Base-by-base conservation (phyloP, 176 grass and related monocot species). In the Musa troglodytarum region DNA sequence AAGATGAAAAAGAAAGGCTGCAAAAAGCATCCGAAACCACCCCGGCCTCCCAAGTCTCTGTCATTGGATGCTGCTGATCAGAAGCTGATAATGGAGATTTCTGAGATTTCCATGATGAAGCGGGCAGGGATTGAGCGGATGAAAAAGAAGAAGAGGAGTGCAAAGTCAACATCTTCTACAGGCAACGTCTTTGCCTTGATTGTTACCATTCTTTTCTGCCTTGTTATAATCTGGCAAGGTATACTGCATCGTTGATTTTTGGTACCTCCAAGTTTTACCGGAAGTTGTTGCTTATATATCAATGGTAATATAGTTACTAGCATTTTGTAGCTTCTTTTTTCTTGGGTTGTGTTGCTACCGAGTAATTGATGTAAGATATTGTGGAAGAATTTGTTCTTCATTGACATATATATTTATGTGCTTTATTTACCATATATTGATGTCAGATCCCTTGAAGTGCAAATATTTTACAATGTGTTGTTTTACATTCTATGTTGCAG, bases 221-320 rank as follows among this genome's bases (percentile, higher is more conserved):
- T 95, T 56, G 88, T 99, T 58, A 94, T 99, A 69, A 78, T 99
- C 20, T 99, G 91, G 96, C 96, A 99, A 89, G 96, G 96, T 98
- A 91, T 84, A 6, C 28, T 74, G 21, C 23, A 65, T 52, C 19
- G 10, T 12, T 63, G 65, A 14, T 61, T 55, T 65, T 23, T 72
- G 75, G 0, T 17, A 14, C 57, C 1, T 54, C 17, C 68, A 19
- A 74, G 65, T 78, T 20, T 28, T 51, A 65, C 61, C 10, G 65
- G 9, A 52, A 61, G 59, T 77, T 77, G 59, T 65, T 50, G 4
- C 29, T 11, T 50, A 12, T 4, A 11, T 2, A 50, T 10, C 15
- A 70, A 70, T 21, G 43, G 2, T 21, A 50, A 1, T 25, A 65
- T 65, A n/a, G 17, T 20, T 16, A 19, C 13, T 19, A 2, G 4